Evolutionary conservation across 768 basidiomycete genomes (phyloP).

Genomic region (Mycena rosella): DNA sequence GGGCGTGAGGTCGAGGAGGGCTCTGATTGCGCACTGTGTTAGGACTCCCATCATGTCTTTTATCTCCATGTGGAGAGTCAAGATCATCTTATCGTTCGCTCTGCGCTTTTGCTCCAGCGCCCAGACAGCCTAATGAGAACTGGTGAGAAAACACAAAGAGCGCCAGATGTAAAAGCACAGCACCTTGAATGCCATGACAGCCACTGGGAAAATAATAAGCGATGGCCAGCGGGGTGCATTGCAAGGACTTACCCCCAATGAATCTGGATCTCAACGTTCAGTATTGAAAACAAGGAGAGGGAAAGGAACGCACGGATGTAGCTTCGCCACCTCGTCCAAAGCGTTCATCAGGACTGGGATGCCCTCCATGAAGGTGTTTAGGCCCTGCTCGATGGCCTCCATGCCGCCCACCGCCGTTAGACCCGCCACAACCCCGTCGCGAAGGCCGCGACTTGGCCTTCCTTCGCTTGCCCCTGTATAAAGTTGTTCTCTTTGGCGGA

Average conservation of each 20-base stretch:
- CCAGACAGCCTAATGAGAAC: slow-evolving; percentile 52
- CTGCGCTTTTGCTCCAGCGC: slow-evolving; percentile 54
- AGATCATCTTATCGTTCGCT: slow-evolving; percentile 55
- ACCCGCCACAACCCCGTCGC: slow-evolving; percentile 30
- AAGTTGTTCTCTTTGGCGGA: slow-evolving; percentile 20
- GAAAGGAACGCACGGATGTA: slow-evolving; percentile 40
- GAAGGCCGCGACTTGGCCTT: slow-evolving; percentile 22
- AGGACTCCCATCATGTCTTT: slow-evolving; percentile 53
- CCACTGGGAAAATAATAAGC: slow-evolving; percentile 23
- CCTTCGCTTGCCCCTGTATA: slow-evolving; percentile 20
- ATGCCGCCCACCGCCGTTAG: slow-evolving; percentile 26
- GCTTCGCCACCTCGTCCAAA: slow-evolving; percentile 42
- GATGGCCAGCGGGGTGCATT: background rate
- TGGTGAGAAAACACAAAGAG: slow-evolving; percentile 24
- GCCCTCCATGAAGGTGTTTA: slow-evolving; percentile 39
- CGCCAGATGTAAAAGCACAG: background rate
- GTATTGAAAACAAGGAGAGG: background rate
- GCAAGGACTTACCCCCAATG: slow-evolving; percentile 38
- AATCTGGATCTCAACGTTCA: slow-evolving; percentile 25
- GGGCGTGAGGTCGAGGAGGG: background rate
- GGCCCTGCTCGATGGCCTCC: slow-evolving; percentile 36
- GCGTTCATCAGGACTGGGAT: slow-evolving; percentile 39
- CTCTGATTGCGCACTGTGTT: slow-evolving; percentile 46
- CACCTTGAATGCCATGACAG: slow-evolving; percentile 39
- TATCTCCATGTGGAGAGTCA: slow-evolving; percentile 52